Evolutionary conservation across 2,329 filamentous ascomycete genomes (phyloP).

Genomic region (Penicillium sp.): DNA sequence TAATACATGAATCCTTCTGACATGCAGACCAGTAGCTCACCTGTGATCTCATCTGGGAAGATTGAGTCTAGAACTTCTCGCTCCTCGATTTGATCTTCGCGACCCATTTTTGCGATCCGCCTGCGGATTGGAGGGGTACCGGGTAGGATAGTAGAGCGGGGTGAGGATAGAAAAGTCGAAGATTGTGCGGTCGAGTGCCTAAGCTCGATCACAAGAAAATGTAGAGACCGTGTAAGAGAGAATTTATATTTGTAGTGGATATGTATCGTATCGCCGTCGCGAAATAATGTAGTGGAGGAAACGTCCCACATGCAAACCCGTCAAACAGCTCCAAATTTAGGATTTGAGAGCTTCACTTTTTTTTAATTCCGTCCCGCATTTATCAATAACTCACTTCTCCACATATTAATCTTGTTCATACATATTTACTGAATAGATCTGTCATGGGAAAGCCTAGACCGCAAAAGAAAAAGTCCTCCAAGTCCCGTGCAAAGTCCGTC

Average conservation of each 20-base stretch:
- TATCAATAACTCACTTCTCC: constrained; percentile 1
- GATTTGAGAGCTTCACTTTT: constrained; percentile 25
- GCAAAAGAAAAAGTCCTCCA: constrained; percentile 45
- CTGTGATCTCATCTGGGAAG: constrained; percentile 95
- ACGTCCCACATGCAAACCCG: constrained; percentile 42
- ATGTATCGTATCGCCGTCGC: constrained; percentile 13
- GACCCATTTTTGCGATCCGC: constrained; percentile 44
- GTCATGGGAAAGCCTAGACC: constrained; percentile 56
- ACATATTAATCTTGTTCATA: neutral
- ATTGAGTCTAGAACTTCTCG: constrained; percentile 97
- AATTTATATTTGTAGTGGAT: constrained; percentile 3
- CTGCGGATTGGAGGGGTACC: constrained; percentile 32
- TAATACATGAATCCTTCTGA: neutral
- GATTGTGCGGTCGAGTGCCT: neutral
- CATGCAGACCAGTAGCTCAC: constrained; percentile 47
- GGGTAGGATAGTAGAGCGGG: constrained; percentile 3
- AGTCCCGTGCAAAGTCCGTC: constrained; percentile 44
- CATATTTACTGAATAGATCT: constrained; percentile 8
- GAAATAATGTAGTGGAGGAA: constrained; percentile 5
- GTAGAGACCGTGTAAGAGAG: neutral
- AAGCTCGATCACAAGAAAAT: neutral
- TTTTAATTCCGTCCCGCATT: constrained; percentile 14
- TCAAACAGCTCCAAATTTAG: constrained; percentile 40
- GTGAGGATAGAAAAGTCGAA: neutral
- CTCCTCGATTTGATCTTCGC: constrained; percentile 92